These are phyloP conservation scores for Cordia subcordata DNA, from an alignment of 257 asterid species.

Conservation along the genomic window DNA sequence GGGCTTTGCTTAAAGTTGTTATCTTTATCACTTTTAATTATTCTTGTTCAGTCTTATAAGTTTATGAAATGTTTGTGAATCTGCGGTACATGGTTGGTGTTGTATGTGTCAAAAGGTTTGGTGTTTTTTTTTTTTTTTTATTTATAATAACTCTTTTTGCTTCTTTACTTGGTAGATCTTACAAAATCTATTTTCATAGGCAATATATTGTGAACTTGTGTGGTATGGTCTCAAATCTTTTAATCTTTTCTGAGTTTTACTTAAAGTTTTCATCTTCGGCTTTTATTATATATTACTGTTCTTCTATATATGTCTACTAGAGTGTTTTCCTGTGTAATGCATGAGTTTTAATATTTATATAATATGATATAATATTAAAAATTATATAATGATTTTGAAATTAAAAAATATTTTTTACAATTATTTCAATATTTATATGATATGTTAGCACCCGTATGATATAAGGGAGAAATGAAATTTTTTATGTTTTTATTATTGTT, in stretches of 20 bases:
- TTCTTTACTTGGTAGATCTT: background rate
- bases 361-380: no score
- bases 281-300: background rate
- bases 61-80: slow-evolving; percentile 1
- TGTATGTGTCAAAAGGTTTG: background rate
- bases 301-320: no score
- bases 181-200: background rate
- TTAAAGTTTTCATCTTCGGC: slow-evolving; percentile 8
- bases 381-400: no score
- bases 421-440: no score
- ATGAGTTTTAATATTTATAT: no score
- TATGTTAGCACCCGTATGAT: no score
- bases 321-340: no score
- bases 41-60: background rate
- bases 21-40: slow-evolving; percentile 2
- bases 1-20: slow-evolving; percentile 20
- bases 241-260: background rate
- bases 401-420: no score
- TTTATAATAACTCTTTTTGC: background rate
- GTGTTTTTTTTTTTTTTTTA: no score
- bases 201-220: background rate
- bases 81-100: no score
- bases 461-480: no score
- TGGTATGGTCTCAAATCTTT: background rate
- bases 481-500: no score